phyloP scores from a whole-genome alignment of 2,329 filamentous ascomycete genomes.

The Paraphoma chrysanthemicola region DNA sequence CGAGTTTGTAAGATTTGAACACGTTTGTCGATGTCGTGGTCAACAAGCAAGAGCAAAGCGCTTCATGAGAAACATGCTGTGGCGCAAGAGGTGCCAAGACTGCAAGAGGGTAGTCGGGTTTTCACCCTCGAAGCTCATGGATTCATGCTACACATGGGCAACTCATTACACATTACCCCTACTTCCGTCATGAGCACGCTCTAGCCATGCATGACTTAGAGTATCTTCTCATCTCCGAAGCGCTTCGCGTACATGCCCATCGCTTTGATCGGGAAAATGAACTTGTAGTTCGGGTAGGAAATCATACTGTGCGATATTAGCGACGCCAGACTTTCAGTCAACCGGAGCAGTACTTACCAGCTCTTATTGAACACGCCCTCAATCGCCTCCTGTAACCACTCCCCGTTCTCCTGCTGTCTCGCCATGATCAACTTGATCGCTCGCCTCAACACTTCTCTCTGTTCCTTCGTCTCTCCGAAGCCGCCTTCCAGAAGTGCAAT shows the following conservation, averaged over 20 bases:
- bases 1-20: no score
- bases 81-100: neutral
- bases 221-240: constrained; percentile 36
- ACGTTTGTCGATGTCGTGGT: no score
- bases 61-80: no score
- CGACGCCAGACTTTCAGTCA: neutral
- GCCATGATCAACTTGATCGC: constrained; percentile 83
- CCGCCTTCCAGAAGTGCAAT: constrained; percentile 83
- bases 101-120: neutral
- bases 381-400: constrained; percentile 95
- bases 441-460: constrained; percentile 73
- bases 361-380: constrained; percentile 99
- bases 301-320: constrained; percentile 75
- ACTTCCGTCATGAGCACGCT: neutral
- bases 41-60: no score
- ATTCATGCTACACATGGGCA: neutral
- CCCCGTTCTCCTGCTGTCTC: constrained; percentile 85
- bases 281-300: constrained; percentile 98
- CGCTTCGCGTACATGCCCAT: constrained; percentile 79
- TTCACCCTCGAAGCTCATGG: neutral
- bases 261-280: constrained; percentile 92
- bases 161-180: neutral
- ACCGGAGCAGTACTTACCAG: constrained; percentile 65
- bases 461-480: constrained; percentile 75
- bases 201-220: constrained; percentile 8